A percentile compares a stretch with the other conserved stretches of the same genome.
phyloP scores from a whole-genome alignment of 768 basidiomycete species.

The Pisolithus sp. region DNA sequence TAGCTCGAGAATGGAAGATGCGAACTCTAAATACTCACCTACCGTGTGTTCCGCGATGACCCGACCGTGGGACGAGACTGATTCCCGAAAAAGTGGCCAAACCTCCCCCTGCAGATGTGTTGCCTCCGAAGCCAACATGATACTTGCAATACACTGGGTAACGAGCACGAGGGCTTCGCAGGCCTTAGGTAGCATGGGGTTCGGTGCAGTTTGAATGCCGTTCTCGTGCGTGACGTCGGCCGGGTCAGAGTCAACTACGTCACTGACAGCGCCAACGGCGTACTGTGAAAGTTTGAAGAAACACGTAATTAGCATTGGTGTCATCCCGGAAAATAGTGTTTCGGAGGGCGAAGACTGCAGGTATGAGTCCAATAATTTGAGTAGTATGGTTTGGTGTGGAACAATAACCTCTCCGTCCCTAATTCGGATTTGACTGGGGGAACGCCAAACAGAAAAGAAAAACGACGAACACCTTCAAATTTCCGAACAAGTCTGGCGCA shows the following conservation, averaged over 20 bases:
- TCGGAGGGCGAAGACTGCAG: slow-evolving; percentile 48
- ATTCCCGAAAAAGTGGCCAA: slow-evolving; percentile 40
- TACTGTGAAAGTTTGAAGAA: slow-evolving; percentile 61
- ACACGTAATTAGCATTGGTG: slow-evolving; percentile 52
- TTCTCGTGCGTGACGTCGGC: slow-evolving; percentile 6
- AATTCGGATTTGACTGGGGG: slow-evolving; percentile 12
- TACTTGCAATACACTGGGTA: slow-evolving; percentile 66
- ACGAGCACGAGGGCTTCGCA: slow-evolving; percentile 77
- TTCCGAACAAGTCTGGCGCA: slow-evolving; percentile 52
- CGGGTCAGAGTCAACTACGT: slow-evolving; percentile 32
- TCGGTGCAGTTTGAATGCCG: slow-evolving; percentile 38
- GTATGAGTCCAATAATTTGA: slow-evolving; percentile 84
- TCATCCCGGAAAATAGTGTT: slow-evolving; percentile 36
- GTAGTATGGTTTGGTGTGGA: slow-evolving; percentile 79
- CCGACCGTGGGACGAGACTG: slow-evolving; percentile 32
- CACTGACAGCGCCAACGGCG: slow-evolving; percentile 45
- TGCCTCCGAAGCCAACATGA: slow-evolving; percentile 41
- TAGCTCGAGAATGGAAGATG: neutral
- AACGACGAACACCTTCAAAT: slow-evolving; percentile 51
- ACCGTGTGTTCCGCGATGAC: slow-evolving; percentile 52
- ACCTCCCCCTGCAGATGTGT: slow-evolving; percentile 22
- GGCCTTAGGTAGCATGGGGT: slow-evolving; percentile 68
- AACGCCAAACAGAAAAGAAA: neutral
- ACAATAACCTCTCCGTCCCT: slow-evolving; percentile 69
- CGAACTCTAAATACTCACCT: slow-evolving; percentile 35